Evolutionary conservation across 345 rosid species (phyloP).

Genomic region (Arabis hirsuta): DNA sequence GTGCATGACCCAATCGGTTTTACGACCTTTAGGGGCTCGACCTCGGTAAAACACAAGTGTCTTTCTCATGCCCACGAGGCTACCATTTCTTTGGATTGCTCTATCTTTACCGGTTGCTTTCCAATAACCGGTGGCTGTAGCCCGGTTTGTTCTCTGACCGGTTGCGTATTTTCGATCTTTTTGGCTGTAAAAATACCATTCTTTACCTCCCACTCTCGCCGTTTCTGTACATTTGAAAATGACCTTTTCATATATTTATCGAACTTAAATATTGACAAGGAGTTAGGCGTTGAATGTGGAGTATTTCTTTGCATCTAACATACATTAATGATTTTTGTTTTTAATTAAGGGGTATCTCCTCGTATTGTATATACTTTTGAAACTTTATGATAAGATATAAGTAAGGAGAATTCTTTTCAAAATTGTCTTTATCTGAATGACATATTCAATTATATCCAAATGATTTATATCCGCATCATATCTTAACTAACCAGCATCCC

Average conservation of each 20-base stretch:
- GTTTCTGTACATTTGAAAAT: constrained; percentile 35
- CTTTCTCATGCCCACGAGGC: constrained; percentile 51
- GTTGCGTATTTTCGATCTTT: constrained; percentile 60
- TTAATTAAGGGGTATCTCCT: not conserved
- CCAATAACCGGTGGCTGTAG: constrained; percentile 60
- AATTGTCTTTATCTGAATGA: constrained; percentile 34
- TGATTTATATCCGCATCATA: constrained; percentile 30
- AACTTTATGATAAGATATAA: constrained; percentile 6
- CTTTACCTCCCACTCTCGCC: constrained; percentile 48
- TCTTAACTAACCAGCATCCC: constrained; percentile 33
- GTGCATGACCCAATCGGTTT: constrained; percentile 66
- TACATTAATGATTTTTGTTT: not conserved
- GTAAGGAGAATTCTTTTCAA: not conserved
- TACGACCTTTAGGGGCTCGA: constrained; percentile 60
- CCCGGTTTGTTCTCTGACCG: constrained; percentile 61
- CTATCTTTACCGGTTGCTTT: constrained; percentile 68
- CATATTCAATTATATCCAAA: constrained; percentile 30
- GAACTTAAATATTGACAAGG: not conserved
- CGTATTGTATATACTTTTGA: not conserved
- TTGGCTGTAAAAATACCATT: constrained; percentile 58
- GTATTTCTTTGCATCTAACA: not conserved
- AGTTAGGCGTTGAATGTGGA: constrained; percentile 1
- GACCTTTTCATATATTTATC: constrained; percentile 2
- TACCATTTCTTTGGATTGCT: constrained; percentile 40
- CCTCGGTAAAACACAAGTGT: constrained; percentile 58